Evolutionary conservation across 495 filamentous ascomycete species (phyloP), one percentile per base, ranked within the genome.

Genomic region (Penicillium parvum): DNA sequence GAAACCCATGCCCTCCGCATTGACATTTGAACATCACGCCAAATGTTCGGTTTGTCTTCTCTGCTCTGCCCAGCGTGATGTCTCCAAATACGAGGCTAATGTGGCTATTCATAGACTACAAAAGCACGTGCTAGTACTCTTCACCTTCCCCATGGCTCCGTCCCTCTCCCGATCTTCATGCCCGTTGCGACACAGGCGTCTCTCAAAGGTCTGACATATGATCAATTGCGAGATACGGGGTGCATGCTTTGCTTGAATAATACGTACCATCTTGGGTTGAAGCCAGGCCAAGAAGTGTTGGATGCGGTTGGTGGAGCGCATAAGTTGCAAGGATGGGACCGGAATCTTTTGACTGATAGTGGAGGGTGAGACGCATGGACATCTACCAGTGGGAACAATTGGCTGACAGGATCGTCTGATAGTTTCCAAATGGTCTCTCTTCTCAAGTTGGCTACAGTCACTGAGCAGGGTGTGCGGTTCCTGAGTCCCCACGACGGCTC

Each of bases 401-500:
- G 35, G 37, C 51, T 61, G 22, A 61, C 52, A 25, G n/a, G 2
- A 17, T 18, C 5, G 21, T 14, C n/a, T 30, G 7, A 22, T 25
- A 96, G 92, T 29, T 99, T 97, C 65, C 92, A 99, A 63, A 97
- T 97, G 90, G 94, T 99, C 11, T 95, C 88, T 26, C 74, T 99
- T 7, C 78, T 96, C n/a, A 85, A 95, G 54, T 78, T 97, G 14
- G 91, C 92, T 28, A 89, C 83, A 43, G 80, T 97, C 44, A 96
- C 94, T 17, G 92, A 99, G 63, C 86, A 95, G 63, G 92, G 92
- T 21, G 94, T 99, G 15, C 82, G 86, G 30, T 99, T 97, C 58
- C 77, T 95, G 2, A 90, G 85, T 40, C 92, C 92, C 0, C 94
- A 97, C 58, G 92, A 97, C 64, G 89, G 90, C 43, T 78, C 82